Base-by-base conservation (phyloP, 306 rosid genomes). In the Vigna unguiculata region DNA sequence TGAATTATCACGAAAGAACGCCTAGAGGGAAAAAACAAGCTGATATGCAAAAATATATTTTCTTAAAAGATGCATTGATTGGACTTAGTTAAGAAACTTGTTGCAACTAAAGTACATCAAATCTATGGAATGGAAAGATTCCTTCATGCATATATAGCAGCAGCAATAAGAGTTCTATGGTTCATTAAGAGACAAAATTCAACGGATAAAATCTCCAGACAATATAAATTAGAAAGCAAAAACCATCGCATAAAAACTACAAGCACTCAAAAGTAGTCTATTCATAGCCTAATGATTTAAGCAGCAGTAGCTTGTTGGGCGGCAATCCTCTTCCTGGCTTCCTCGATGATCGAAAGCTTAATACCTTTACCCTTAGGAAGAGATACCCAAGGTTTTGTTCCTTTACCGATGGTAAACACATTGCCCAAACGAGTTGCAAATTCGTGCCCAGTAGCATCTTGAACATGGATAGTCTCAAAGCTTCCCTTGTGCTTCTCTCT, bases 341-440 rank as follows among this genome's bases (percentile, higher is more conserved):
- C 74, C 61, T 69, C 74, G 52, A 69, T 69, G 74, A 69, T 32
- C 11, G 74, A 49, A 49, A 69, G 74, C 30, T 69, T 69, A 12
- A 69, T 69, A 69, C 74, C 74, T 14, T 69, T 69, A 69, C 74
- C 74, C 74, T 69, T 69, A 24, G 74, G 74, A 49, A 69, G 74
- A 49, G 74, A 69, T 51, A 69, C 30, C 74, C 74, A 69, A 30
- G 74, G 74, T 49, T 69, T 69, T 30, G 73, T 22, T 1, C 74
- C 74, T 19, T 69, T 69, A 19, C 74, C 74, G 32, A 69, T 69
- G 6, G 74, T 69, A 59, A 69, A 69, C 61, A 69, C 74, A 69
- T 69, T 69, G 13, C 74, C 47, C 74, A 69, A 0, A n/a, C 74
- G 74, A n/a, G 74, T 69, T 28, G 74, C 61, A 69, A 69, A 69